phyloP scores from a whole-genome alignment of 495 filamentous ascomycete genomes.

The Penicillium mononematosum region DNA sequence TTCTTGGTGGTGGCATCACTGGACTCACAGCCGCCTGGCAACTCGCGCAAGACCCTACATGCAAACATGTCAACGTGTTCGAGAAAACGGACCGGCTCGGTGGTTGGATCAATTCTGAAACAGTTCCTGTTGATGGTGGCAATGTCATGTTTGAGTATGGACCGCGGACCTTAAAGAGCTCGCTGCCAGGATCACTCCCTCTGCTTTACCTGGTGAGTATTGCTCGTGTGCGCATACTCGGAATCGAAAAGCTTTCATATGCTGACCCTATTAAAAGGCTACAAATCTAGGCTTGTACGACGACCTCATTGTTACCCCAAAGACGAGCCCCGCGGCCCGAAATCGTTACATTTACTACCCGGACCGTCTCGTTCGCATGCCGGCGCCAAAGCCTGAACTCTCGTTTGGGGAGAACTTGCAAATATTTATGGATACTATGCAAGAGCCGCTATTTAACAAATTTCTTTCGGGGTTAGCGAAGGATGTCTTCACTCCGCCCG shows the following conservation, averaged over 20 bases:
- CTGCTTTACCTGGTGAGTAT: constrained; percentile 57
- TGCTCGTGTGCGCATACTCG: neutral
- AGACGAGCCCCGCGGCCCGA: constrained; percentile 46
- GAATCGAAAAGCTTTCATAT: neutral
- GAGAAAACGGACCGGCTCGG: constrained; percentile 69
- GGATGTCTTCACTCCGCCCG: constrained; percentile 38
- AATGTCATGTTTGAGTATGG: constrained; percentile 80
- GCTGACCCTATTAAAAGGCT: constrained; percentile 48
- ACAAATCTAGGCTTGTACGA: constrained; percentile 58
- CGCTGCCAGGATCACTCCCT: constrained; percentile 44
- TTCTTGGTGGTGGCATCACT: constrained; percentile 88
- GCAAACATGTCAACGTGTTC: constrained; percentile 70
- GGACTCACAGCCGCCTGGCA: constrained; percentile 81
- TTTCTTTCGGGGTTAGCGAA: constrained; percentile 37
- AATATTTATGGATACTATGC: constrained; percentile 36
- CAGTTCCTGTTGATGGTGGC: constrained; percentile 56
- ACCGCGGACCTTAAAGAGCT: constrained; percentile 71
- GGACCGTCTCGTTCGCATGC: constrained; percentile 76
- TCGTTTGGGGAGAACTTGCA: constrained; percentile 27
- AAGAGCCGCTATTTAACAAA: constrained; percentile 64
- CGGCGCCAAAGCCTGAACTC: constrained; percentile 38
- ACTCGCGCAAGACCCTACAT: constrained; percentile 58
- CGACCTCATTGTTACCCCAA: constrained; percentile 59
- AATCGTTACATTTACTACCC: constrained; percentile 92
- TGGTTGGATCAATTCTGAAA: constrained; percentile 78